Conservation (phyloP, 2,329 filamentous ascomycete species). For the Aspergillus terreus region DNA sequence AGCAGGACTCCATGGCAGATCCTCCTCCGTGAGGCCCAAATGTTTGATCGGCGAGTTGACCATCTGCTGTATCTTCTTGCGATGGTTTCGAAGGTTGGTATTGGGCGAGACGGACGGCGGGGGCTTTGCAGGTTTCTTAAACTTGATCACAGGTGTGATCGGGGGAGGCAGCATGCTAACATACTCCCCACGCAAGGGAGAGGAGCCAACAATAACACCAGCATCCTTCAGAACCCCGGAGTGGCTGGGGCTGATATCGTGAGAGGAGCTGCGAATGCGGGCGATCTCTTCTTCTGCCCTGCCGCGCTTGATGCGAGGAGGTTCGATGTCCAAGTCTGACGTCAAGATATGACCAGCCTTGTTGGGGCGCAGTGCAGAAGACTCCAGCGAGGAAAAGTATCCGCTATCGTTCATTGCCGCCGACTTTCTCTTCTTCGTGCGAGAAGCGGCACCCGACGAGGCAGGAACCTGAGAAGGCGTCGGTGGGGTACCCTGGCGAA, state of each 20-base stretch:
- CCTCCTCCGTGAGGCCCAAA: conserved; percentile 38
- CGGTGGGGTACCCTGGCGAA: conserved; percentile 66
- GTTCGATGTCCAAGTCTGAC: conserved; percentile 69
- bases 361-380: conserved; percentile 74
- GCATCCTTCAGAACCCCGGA: conserved; percentile 40
- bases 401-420: conserved; percentile 86
- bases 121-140: conserved; percentile 63
- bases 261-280: conserved; percentile 84
- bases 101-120: conserved; percentile 84
- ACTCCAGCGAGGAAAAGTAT: conserved; percentile 94
- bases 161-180: conserved; percentile 65
- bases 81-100: conserved; percentile 84
- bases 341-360: conserved; percentile 63
- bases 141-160: conserved; percentile 77
- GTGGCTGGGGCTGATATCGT: conserved; percentile 72
- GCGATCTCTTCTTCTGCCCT: conserved; percentile 95
- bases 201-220: conserved; percentile 54
- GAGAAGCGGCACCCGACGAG: conserved; percentile 60
- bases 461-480: conserved; percentile 63
- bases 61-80: conserved; percentile 75
- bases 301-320: conserved; percentile 78
- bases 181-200: conserved; percentile 60
- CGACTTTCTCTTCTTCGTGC: conserved; percentile 71
- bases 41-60: conserved; percentile 68
- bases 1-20: conserved; percentile 44